Base-by-base conservation (phyloP, 805 yeast species). In the Maudiozyma pseudohumilis region DNA sequence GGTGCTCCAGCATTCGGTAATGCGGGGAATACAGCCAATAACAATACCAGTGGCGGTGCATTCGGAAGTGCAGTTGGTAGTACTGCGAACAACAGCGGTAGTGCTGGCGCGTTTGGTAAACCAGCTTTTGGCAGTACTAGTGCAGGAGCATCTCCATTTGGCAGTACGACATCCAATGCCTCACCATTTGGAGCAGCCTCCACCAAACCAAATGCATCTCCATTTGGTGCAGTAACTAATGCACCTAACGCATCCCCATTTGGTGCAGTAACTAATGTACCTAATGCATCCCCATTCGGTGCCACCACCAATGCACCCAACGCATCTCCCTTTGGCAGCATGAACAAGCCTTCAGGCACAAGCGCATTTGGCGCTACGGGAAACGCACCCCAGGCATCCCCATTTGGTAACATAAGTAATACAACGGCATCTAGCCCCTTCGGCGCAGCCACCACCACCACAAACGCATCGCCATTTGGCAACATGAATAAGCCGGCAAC, bases 351-450 rank as follows among this genome's bases (percentile, higher is more conserved):
- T 7, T 13, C 26, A 41, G 60, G 56, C 12, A 38, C 43, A 21
- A 47, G 61, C 9, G 43, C 52, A 11, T 47, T 51, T 47, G 56
- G 55, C 8, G 15, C 51, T 6, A 8, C 47, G 11, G n/a, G n/a
- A n/a, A n/a, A n/a, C n/a, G n/a, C n/a, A n/a, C n/a, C n/a, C n/a
- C n/a, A n/a, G n/a, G 19, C 23, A 22, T 16, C 26, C 3, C 4
- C 26, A 3, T 24, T 18, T 20, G 29, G 29, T 34, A 38, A 16
- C 10, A 38, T 44, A 4, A 44, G 40, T 36, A 48, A 48, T 8
- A 29, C 29, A 11, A 23, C 33, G 25, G 27, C 41, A 16, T 15
- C 20, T 24, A 11, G 22, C 12, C 6, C 43, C 20, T 40, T 49
- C 16, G 36, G 45, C n/a, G n/a, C n/a, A n/a, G n/a, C n/a, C n/a